Percentiles rank a stretch among this genome's conserved stretches.
phyloP scores from a whole-genome alignment of 306 rosid species.

The Elaeagnus macrophylla region DNA sequence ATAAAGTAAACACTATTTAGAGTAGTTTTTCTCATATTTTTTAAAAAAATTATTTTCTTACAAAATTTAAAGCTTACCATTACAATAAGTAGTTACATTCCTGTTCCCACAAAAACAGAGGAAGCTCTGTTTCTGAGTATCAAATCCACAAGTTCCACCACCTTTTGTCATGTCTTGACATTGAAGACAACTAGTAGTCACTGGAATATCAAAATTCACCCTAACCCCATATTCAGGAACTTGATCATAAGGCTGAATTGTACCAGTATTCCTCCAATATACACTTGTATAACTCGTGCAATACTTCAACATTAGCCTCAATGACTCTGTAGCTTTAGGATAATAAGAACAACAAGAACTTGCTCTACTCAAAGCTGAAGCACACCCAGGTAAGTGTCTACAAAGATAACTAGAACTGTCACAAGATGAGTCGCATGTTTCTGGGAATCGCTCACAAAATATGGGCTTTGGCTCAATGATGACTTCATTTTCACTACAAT shows the following conservation, averaged over 20 bases:
- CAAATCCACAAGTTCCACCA: constrained; percentile 82
- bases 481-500: constrained; percentile 61
- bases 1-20: no score
- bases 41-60: no score
- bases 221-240: constrained; percentile 81
- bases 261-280: constrained; percentile 78
- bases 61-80: constrained; percentile 37
- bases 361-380: constrained; percentile 29
- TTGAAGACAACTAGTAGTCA: constrained; percentile 67
- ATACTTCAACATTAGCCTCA: constrained; percentile 66
- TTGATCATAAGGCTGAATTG: constrained; percentile 66
- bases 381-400: constrained; percentile 71
- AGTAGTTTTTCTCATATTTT: no score
- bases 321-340: constrained; percentile 72
- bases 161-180: constrained; percentile 76
- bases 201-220: constrained; percentile 72
- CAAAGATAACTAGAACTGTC: constrained; percentile 85
- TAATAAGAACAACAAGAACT: constrained; percentile 73
- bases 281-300: constrained; percentile 75
- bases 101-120: constrained; percentile 59
- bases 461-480: constrained; percentile 69
- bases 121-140: constrained; percentile 39
- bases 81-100: constrained; percentile 71
- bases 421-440: constrained; percentile 76
- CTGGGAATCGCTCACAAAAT: constrained; percentile 76